These are phyloP conservation scores for Madurella fahalii DNA, from an alignment of 2,329 filamentous ascomycete genomes.

Conservation along the genomic window DNA sequence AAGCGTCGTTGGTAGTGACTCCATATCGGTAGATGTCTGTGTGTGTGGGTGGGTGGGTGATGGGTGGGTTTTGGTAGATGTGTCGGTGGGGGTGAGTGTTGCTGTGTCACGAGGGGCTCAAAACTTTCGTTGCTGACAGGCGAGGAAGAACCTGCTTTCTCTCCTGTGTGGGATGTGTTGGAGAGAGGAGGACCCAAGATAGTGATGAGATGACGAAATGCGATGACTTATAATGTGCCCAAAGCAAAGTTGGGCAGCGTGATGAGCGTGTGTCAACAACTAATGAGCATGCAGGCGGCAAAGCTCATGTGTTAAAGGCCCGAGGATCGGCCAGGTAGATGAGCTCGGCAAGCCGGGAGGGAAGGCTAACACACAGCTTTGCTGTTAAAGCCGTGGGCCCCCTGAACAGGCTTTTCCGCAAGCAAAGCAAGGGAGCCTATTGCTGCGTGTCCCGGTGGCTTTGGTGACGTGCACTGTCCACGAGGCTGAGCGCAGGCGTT, in stretches of 20 bases:
- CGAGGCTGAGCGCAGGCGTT: conserved; percentile 38
- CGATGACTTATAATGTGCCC: conserved; percentile 13
- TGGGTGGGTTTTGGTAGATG: conserved; percentile 1
- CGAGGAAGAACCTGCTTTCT: conserved; percentile 20
- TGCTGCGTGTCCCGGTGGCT: conserved; percentile 28
- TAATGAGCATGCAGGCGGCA: conserved; percentile 26
- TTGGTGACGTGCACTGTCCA: conserved; percentile 39
- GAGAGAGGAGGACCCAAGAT: conserved; percentile 5
- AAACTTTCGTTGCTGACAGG: too few species aligned
- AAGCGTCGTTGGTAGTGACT: conserved; percentile 41
- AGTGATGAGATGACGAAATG: conserved; percentile 11
- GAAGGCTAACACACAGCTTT: conserved; percentile 23
- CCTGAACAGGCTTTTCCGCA: conserved; percentile 21
- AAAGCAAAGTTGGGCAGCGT: neutral
- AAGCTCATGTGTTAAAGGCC: conserved; percentile 26
- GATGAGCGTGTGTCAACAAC: conserved; percentile 11
- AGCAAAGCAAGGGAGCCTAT: conserved; percentile 19
- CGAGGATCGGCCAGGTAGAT: conserved; percentile 16
- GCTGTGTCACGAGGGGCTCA: too few species aligned
- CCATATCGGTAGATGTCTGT: conserved; percentile 38
- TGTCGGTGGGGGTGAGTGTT: conserved; percentile 1
- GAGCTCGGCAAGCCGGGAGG: conserved; percentile 19
- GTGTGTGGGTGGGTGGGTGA: neutral
- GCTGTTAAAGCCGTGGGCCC: conserved; percentile 21
- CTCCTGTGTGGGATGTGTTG: conserved; percentile 2